Percentiles rank a stretch among this genome's conserved stretches.
phyloP scores from a whole-genome alignment of 2,329 filamentous ascomycete species.

The Colletotrichum sp. region DNA sequence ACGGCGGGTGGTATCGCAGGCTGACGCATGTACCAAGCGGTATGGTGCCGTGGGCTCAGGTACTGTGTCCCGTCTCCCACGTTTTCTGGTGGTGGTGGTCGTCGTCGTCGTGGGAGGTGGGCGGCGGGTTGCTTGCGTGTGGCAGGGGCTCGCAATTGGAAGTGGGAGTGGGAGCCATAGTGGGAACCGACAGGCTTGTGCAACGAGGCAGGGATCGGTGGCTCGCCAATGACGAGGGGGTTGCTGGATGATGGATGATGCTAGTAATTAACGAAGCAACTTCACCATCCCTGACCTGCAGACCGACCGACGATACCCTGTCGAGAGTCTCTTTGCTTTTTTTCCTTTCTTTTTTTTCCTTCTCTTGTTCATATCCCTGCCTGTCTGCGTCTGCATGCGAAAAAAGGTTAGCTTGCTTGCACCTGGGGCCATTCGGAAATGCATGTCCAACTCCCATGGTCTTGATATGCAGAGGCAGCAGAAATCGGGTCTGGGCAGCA shows the following conservation, averaged over 20 bases:
- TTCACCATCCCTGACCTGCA: not conserved
- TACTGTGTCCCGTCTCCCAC: not conserved
- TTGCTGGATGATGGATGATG: slow-evolving; percentile 10
- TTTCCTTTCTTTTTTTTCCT: not conserved
- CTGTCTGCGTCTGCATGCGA: not conserved
- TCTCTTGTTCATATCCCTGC: not conserved
- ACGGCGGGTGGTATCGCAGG: not conserved
- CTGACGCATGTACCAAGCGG: not conserved
- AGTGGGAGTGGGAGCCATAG: slow-evolving; percentile 9
- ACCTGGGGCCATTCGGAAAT: not conserved
- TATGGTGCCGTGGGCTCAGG: not conserved
- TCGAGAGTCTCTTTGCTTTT: not conserved
- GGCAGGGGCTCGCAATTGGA: slow-evolving; percentile 1
- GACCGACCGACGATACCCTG: not conserved
- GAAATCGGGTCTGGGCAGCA: not conserved
- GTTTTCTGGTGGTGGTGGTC: not conserved
- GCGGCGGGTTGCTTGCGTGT: not conserved
- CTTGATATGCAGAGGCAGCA: not conserved
- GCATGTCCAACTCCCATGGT: not conserved
- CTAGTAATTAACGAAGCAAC: slow-evolving; percentile 13
- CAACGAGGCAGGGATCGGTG: slow-evolving; percentile 9
- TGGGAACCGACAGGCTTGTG: slow-evolving; percentile 23
- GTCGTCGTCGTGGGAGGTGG: not conserved
- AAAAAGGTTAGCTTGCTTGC: not conserved
- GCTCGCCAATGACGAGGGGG: not conserved